Percentiles rank a stretch among this genome's conserved stretches.
These are phyloP conservation scores for Claviceps digitariae DNA, from an alignment of 2,329 filamentous ascomycete species.

Conservation along the genomic window DNA sequence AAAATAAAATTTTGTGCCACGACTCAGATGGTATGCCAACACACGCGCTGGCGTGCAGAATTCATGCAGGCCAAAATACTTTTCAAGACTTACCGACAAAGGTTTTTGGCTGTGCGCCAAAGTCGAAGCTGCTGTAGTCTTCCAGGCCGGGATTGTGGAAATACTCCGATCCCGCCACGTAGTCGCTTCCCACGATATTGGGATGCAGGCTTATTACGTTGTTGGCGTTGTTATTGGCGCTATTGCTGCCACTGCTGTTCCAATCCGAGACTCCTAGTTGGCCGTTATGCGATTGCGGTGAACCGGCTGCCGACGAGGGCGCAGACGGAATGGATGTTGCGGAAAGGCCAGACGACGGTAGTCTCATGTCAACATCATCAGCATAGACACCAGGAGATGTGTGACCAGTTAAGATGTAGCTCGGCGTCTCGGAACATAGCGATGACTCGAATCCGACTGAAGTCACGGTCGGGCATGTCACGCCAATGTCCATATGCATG, in stretches of 20 bases:
- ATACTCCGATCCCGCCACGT: constrained; percentile 40
- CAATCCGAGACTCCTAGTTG: constrained; percentile 47
- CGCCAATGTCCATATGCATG: constrained; percentile 37
- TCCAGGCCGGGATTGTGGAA: constrained; percentile 36
- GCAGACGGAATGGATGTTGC: constrained; percentile 49
- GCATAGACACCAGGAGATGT: constrained; percentile 35
- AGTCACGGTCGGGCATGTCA: constrained; percentile 20
- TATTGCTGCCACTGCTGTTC: constrained; percentile 22
- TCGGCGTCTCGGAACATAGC: constrained; percentile 32
- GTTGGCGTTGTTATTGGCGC: constrained; percentile 20
- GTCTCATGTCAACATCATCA: constrained; percentile 36
- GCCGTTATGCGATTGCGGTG: constrained; percentile 48
- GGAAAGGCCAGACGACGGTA: constrained; percentile 45
- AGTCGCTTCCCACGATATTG: constrained; percentile 46
- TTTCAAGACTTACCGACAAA: constrained; percentile 42
- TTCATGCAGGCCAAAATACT: too few relatives aligned
- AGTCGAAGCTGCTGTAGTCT: constrained; percentile 35
- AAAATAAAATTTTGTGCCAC: too few relatives aligned
- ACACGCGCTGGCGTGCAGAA: constrained; percentile 1
- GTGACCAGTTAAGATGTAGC: constrained; percentile 31
- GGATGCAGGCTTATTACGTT: constrained; percentile 45
- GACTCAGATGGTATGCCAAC: too few relatives aligned
- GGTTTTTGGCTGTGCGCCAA: constrained; percentile 29
- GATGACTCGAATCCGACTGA: constrained; percentile 31
- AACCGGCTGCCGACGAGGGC: constrained; percentile 53